A percentile compares a stretch with the other conserved stretches of the same genome.
phyloP scores from a whole-genome alignment of 2,329 filamentous ascomycete genomes.

The Epichloe sylvatica region DNA sequence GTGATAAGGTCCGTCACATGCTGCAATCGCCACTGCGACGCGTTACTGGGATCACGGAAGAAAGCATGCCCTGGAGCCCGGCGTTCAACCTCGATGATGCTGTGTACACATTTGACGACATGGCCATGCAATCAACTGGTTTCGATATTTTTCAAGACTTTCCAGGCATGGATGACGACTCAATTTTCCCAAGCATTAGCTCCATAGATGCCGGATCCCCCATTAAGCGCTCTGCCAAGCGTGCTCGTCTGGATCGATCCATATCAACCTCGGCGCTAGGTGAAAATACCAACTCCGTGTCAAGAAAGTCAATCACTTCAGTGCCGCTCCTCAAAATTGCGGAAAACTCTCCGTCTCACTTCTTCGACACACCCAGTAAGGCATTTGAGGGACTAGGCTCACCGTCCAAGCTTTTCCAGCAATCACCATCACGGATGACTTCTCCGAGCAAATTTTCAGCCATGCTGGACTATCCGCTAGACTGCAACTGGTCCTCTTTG shows the following conservation, averaged over 20 bases:
- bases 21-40: constrained; percentile 58
- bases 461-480: constrained; percentile 21
- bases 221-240: constrained; percentile 47
- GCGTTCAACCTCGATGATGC: constrained; percentile 51
- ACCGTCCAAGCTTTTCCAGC: constrained; percentile 36
- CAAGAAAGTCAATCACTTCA: constrained; percentile 37
- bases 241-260: constrained; percentile 49
- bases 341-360: constrained; percentile 22
- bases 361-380: constrained; percentile 44
- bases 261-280: constrained; percentile 47
- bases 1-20: constrained; percentile 67
- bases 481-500: constrained; percentile 25
- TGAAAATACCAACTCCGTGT: constrained; percentile 41
- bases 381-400: constrained; percentile 40
- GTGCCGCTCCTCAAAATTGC: constrained; percentile 37
- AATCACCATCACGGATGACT: constrained; percentile 19
- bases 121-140: constrained; percentile 33
- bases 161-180: constrained; percentile 16
- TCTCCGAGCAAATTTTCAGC: constrained; percentile 39
- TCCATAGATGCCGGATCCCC: constrained; percentile 44
- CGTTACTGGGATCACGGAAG: constrained; percentile 31
- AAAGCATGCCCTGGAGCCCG: constrained; percentile 46
- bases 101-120: constrained; percentile 35
- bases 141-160: constrained; percentile 49
- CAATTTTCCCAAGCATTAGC: constrained; percentile 26